Conservation (phyloP, 139 green algal genomes). For the Chlorella sp. region DNA sequence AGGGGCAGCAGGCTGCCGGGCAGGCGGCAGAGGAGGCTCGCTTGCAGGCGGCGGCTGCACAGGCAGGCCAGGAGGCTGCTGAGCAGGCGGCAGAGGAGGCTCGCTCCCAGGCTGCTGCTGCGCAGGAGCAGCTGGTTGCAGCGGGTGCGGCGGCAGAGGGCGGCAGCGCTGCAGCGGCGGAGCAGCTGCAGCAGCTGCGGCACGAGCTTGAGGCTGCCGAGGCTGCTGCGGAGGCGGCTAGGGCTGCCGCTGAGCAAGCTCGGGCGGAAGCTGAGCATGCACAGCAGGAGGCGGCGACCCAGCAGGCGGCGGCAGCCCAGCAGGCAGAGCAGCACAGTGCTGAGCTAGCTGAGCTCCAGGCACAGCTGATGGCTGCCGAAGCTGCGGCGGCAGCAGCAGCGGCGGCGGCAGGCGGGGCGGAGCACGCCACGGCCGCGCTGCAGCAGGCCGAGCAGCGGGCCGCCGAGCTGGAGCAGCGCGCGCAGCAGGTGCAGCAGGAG, state of each 20-base stretch:
- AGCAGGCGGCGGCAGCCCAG: neutral
- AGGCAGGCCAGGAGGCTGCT: neutral
- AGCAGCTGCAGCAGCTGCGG: neutral
- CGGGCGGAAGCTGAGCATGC: neutral
- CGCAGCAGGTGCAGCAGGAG: neutral
- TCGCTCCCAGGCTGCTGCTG: neutral
- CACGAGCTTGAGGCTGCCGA: neutral
- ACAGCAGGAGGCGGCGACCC: too few relatives aligned
- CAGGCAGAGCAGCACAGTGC: neutral
- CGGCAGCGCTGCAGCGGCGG: neutral
- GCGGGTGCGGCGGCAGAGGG: neutral
- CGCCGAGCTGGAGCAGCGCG: neutral
- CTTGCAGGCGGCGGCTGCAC: neutral
- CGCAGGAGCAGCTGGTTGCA: neutral
- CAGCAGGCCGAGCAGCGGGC: conserved; percentile 11
- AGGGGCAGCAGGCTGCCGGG: neutral
- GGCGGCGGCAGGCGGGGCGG: neutral
- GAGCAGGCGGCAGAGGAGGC: neutral
- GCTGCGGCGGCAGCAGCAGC: neutral
- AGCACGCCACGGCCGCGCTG: neutral
- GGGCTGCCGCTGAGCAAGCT: neutral
- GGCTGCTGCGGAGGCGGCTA: neutral
- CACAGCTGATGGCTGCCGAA: neutral
- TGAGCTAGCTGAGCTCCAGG: neutral
- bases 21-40: neutral